Base-by-base conservation (phyloP, 768 basidiomycete genomes). In the Rhodotorula babjevae region DNA sequence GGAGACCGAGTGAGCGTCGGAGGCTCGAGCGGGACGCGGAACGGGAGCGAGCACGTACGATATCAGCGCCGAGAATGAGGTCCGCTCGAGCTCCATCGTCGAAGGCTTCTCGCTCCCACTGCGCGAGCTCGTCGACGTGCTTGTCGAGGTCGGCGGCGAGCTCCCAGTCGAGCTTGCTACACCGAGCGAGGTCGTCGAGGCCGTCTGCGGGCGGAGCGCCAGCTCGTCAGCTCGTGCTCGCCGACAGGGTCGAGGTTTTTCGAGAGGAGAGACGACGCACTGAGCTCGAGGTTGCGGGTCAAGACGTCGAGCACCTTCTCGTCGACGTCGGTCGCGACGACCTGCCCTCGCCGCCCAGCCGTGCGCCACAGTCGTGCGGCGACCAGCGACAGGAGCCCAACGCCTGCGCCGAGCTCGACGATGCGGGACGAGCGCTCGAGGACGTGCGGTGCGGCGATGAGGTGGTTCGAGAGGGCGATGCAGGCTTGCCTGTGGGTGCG, bases 401-500 rank as follows among this genome's bases (percentile, higher is more conserved):
- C 70, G 3, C 74, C 74, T 1, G 74, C 67, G 16, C 74, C 74
- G 31, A 75, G 64, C 50, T 75, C 74, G 61, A 75, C 42, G 18
- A 75, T 58, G 25, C 31, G 61, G 23, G 2, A 1, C 2, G 55
- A 12, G 21, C 21, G 14, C 21, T 4, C 3, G 47, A 69, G 36
- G 1, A 25, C 0, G 19, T 36, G 19, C 16, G 70, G 64, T 0
- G 31, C 14, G 33, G 63, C 67, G 52, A 75, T 11, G 36, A 75
- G 62, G 52, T 72, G 74, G 47, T 75, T 75, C n/a, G 70, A 62
- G 29, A 75, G 67, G 0, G 74, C 67, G 31, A 75, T 68, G 58
- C 70, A 75, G n/a, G 74, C 74, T 72, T 75, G 74, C 74, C 73
- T 74, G 58, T 6, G 52, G 11, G 23, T 0, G 23, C 40, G 25